Conservation (phyloP, 2,329 filamentous ascomycete genomes). For the Fusarium udum region DNA sequence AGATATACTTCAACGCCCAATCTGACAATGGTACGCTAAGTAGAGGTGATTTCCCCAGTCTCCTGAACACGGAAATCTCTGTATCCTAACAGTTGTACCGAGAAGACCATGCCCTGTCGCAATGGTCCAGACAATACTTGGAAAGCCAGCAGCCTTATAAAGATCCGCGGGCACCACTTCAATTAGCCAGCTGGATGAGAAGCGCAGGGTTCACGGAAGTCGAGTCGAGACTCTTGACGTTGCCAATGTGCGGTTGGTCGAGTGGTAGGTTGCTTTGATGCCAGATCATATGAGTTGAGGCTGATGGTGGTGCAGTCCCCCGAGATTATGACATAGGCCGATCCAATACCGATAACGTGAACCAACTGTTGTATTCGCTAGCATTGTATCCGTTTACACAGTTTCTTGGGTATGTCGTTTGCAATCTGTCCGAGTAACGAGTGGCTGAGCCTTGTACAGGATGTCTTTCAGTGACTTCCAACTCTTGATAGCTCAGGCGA, state of each 20-base stretch:
- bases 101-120: constrained; percentile 69
- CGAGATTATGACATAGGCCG: constrained; percentile 63
- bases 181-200: constrained; percentile 66
- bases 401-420: constrained; percentile 54
- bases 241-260: constrained; percentile 77
- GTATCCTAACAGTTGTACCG: constrained; percentile 13
- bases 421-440: not conserved
- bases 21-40: constrained; percentile 84
- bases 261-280: constrained; percentile 58
- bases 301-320: constrained; percentile 51
- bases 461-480: constrained; percentile 68
- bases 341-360: constrained; percentile 64
- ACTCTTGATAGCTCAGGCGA: constrained; percentile 64
- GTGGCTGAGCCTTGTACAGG: constrained; percentile 47
- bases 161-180: constrained; percentile 71
- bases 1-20: constrained; percentile 85
- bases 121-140: constrained; percentile 74
- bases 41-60: constrained; percentile 56
- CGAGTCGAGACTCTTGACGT: constrained; percentile 69
- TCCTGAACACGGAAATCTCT: not conserved
- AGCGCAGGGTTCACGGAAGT: constrained; percentile 74
- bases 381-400: constrained; percentile 67
- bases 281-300: not conserved
- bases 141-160: constrained; percentile 70
- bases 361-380: constrained; percentile 62